phyloP scores from a whole-genome alignment of 2,329 filamentous ascomycete genomes.

The Aspergillus costaricaensis region DNA sequence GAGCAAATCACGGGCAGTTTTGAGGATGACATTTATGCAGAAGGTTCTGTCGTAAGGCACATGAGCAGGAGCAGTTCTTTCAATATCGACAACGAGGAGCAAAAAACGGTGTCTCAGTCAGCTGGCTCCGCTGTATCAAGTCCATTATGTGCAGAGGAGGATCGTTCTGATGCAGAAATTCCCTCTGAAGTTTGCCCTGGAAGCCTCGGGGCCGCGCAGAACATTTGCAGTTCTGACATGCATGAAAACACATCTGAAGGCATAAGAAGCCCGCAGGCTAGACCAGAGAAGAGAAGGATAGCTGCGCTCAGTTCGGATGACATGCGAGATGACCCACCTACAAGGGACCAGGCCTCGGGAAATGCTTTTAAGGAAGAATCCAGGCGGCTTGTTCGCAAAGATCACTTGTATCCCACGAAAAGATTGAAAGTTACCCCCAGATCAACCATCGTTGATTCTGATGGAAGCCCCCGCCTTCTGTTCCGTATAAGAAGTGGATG shows the following conservation, averaged over 20 bases:
- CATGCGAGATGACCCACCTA: not conserved
- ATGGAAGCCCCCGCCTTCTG: slow-evolving; percentile 39
- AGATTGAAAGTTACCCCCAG: slow-evolving; percentile 8
- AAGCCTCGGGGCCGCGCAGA: too few species aligned
- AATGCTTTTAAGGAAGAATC: not conserved
- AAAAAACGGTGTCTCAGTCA: not conserved
- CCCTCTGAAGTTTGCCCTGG: not conserved
- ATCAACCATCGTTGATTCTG: slow-evolving; percentile 36
- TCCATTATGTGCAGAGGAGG: not conserved
- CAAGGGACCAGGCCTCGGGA: not conserved
- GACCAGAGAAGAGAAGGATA: not conserved
- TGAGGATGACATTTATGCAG: not conserved
- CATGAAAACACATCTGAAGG: not conserved
- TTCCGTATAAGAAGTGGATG: not conserved
- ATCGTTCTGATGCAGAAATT: not conserved
- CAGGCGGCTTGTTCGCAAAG: not conserved
- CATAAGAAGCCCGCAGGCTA: not conserved
- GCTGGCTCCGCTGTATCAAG: not conserved
- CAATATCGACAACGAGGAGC: not conserved
- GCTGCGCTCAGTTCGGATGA: not conserved
- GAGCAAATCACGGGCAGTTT: not conserved
- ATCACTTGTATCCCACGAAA: not conserved
- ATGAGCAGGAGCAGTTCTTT: not conserved
- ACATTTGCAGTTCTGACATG: not conserved
- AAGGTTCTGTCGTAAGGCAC: not conserved